Percentiles rank a stretch among this genome's conserved stretches.
Evolutionary conservation across 208 protist species (phyloP).

Genomic region (Leishmania lainsoni): DNA sequence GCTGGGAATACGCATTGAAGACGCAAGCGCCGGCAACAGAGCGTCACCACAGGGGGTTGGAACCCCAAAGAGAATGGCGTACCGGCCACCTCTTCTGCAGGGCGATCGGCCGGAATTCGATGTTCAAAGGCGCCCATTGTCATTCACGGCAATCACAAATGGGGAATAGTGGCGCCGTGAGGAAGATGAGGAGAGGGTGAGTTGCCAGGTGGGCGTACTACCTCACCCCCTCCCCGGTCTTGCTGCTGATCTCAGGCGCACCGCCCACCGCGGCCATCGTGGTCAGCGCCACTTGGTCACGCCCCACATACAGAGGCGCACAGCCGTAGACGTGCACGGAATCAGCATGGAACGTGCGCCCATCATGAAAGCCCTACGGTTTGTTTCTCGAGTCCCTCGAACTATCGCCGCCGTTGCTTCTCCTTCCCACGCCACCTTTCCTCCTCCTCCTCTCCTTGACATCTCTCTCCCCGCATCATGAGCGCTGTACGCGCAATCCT

Average conservation of each 20-base stretch:
- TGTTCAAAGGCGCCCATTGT: background rate
- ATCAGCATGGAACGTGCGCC: background rate
- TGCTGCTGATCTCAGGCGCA: background rate
- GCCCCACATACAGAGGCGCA: background rate
- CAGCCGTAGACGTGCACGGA: background rate
- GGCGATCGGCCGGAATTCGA: background rate
- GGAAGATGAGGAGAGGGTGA: background rate
- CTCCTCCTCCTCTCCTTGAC: background rate
- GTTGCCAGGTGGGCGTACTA: background rate
- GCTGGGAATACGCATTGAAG: background rate
- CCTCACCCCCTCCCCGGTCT: background rate
- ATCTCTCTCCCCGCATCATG: background rate
- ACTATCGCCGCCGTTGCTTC: background rate
- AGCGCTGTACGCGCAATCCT: background rate
- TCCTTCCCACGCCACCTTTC: too few relatives aligned
- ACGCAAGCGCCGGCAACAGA: background rate
- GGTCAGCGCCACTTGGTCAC: background rate
- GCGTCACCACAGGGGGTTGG: background rate
- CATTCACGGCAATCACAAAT: background rate
- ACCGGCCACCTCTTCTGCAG: background rate
- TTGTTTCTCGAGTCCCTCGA: too few relatives aligned
- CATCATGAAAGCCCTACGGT: background rate
- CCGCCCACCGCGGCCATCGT: background rate
- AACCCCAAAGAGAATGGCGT: background rate
- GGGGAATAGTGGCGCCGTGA: background rate